Evolutionary conservation across 495 filamentous ascomycete species (phyloP), one percentile per base, ranked within the genome.

Genomic region (Penicillium manginii): DNA sequence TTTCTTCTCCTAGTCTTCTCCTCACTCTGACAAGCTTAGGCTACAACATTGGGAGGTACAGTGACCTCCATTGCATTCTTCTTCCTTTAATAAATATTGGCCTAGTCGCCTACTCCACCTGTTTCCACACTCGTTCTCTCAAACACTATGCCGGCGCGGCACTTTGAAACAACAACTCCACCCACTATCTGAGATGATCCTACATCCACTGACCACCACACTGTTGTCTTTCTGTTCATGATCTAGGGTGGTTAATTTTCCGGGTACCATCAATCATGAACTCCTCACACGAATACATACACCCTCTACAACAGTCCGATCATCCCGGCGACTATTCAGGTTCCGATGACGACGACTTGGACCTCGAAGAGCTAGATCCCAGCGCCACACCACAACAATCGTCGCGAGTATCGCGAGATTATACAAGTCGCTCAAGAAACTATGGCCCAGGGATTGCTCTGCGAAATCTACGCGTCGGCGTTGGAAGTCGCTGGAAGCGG

Each of bases 281-380:
- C 63, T 71, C 74, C 19, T 75, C 75, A 42, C 58, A 66, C 54
- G 75, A 78, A 14, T 79, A 81, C 58, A 47, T 71, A 48, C 73
- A 75, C 53, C 69, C 71, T 33, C 61, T 68, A 43, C 71, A 69
- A 23, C 62, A 63, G 23, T 54, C 69, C 32, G 70, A 70, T 43
- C 67, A 71, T 42, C 59, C 67, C 46, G 65, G 58, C 54, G 72
- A 72, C 54, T 62, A 61, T 47, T 74, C 73, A 1, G 76, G 67
- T 26, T 74, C 73, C 17, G 89, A 67, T 51, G 54, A 91, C 43
- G 71, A 78, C 45, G 81, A 84, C 59, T 77, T 91, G 50, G 87
- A 92, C 58, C 64, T 86, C 52, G 81, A 91, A 63, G 90, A 92
- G 79, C 83, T 92, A 37, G 88, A 90, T 61, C 88, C 86, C 15